A percentile compares a stretch with the other conserved stretches of the same genome.
Evolutionary conservation across 352 stramenopile species (phyloP).

Genomic region (Phytopythium cucurbitacearum): DNA sequence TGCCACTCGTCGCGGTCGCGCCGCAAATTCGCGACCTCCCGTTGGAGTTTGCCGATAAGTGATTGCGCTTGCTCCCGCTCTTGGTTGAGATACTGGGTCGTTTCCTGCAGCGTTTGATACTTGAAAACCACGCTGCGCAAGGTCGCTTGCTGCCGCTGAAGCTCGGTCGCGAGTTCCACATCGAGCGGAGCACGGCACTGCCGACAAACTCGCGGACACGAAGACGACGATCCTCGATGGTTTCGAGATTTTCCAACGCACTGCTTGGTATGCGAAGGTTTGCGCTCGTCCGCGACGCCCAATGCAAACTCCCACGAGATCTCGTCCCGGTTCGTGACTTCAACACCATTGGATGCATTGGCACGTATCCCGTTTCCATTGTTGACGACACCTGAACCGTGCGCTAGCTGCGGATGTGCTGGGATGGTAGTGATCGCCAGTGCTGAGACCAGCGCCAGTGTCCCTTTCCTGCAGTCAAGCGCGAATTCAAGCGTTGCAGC

Average conservation of each 20-base stretch:
- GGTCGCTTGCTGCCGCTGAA: slow-evolving; percentile 19
- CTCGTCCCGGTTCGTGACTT: too few relatives aligned
- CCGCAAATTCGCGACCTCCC: not conserved
- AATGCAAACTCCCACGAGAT: too few relatives aligned
- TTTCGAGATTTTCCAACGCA: too few relatives aligned
- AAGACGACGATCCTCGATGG: too few relatives aligned
- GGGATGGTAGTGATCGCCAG: not conserved
- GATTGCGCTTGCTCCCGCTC: too few relatives aligned
- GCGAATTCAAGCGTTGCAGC: slow-evolving; percentile 1
- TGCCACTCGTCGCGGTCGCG: slow-evolving; percentile 1
- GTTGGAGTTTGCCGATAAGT: not conserved
- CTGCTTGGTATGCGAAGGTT: too few relatives aligned
- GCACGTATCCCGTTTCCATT: too few relatives aligned
- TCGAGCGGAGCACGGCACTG: slow-evolving; percentile 25
- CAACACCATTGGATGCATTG: too few relatives aligned
- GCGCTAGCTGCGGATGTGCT: too few relatives aligned
- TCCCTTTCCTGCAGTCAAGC: not conserved
- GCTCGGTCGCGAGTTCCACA: slow-evolving; percentile 25
- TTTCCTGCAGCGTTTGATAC: slow-evolving; percentile 15
- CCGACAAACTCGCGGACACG: slow-evolving; percentile 15
- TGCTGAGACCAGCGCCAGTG: not conserved
- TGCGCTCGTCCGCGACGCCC: too few relatives aligned
- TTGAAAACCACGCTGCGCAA: slow-evolving; percentile 19
- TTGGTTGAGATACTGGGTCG: not conserved
- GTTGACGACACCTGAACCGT: too few relatives aligned